These are phyloP conservation scores for Backusella mclennaniae DNA, from an alignment of 192 early-diverging fungal species.

Conservation along the genomic window DNA sequence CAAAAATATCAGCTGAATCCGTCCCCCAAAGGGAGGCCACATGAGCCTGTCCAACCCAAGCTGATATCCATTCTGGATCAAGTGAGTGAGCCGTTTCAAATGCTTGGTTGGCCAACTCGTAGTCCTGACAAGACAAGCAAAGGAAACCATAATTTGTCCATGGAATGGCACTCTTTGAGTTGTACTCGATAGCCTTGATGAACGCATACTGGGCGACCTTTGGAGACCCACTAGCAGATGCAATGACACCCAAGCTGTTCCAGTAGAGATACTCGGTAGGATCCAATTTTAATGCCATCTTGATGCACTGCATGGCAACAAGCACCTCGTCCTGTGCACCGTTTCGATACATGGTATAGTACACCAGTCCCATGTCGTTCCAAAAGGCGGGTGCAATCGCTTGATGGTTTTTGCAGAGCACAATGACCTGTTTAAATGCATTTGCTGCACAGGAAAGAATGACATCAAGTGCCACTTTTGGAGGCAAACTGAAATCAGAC, in stretches of 20 bases:
- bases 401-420: slow-evolving; percentile 40
- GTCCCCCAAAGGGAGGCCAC: slow-evolving; percentile 61
- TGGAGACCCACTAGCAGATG: slow-evolving; percentile 39
- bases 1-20: slow-evolving; percentile 65
- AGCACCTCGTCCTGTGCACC: not conserved
- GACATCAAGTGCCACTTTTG: slow-evolving; percentile 36
- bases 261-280: slow-evolving; percentile 56
- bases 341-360: slow-evolving; percentile 41
- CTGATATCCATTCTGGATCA: slow-evolving; percentile 75
- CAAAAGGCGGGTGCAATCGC: slow-evolving; percentile 42
- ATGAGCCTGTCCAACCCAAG: slow-evolving; percentile 88
- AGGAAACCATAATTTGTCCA: slow-evolving; percentile 88
- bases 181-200: slow-evolving; percentile 72
- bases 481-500: slow-evolving; percentile 30
- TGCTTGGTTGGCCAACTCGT: slow-evolving; percentile 72
- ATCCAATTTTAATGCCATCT: slow-evolving; percentile 63
- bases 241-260: slow-evolving; percentile 73
- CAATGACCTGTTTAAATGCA: slow-evolving; percentile 51
- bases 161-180: slow-evolving; percentile 55
- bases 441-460: slow-evolving; percentile 48
- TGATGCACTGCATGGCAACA: slow-evolving; percentile 45
- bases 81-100: slow-evolving; percentile 70
- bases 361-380: slow-evolving; percentile 53
- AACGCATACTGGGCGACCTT: slow-evolving; percentile 83
- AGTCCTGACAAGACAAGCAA: slow-evolving; percentile 67